Conservation (phyloP, 257 asterid genomes). For the Solanum habrochaites region DNA sequence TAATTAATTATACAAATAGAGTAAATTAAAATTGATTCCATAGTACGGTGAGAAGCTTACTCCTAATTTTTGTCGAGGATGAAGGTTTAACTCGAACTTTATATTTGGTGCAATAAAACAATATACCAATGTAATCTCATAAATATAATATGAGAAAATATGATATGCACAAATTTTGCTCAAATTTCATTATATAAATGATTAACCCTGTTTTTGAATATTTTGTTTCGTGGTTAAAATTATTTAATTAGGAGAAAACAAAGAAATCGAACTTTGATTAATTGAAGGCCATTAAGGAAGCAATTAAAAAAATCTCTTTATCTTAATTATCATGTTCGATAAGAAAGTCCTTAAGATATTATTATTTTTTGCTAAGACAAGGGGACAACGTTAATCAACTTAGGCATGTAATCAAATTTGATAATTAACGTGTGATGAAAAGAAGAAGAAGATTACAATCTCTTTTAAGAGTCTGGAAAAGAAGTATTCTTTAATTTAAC, state of each 20-base stretch:
- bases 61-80: neutral
- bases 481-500: neutral
- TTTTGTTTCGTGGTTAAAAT: neutral
- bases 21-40: neutral
- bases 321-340: slow-evolving; percentile 8
- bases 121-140: neutral
- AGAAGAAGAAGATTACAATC: neutral
- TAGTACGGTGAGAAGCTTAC: neutral
- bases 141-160: no score
- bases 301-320: slow-evolving; percentile 8
- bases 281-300: neutral
- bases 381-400: neutral
- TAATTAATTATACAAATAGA: no score
- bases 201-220: neutral
- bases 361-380: neutral
- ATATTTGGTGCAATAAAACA: neutral
- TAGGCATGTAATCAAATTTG: neutral
- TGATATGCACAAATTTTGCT: neutral
- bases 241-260: neutral
- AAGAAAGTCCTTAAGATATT: neutral
- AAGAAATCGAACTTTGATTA: neutral
- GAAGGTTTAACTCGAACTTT: neutral
- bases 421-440: neutral
- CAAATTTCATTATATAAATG: neutral
- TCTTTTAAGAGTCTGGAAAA: neutral